Evolutionary conservation across 2,329 filamentous ascomycete species (phyloP).

Genomic region (Fusarium sp.): DNA sequence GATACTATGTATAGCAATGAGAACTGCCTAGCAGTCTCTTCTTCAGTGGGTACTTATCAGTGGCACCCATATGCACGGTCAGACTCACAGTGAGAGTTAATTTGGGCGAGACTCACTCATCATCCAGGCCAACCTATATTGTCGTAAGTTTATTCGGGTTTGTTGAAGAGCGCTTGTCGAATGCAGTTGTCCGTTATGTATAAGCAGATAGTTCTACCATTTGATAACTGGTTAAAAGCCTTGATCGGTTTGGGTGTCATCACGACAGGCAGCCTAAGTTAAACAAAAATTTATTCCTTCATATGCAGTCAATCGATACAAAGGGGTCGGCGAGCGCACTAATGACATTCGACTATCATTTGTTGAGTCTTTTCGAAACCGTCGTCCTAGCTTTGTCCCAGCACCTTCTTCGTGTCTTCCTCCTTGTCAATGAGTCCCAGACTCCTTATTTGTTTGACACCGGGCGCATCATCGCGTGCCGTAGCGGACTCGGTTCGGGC

Average conservation of each 20-base stretch:
- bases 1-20: not conserved
- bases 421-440: constrained; percentile 86
- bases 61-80: too few relatives aligned
- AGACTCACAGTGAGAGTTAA: too few relatives aligned
- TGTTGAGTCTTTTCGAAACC: constrained; percentile 9
- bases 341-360: constrained; percentile 13
- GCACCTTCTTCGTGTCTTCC: constrained; percentile 76
- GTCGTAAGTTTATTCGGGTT: not conserved
- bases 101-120: not conserved
- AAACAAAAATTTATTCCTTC: constrained; percentile 39
- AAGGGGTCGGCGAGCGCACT: not conserved
- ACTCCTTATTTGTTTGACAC: constrained; percentile 86
- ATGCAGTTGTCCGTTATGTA: not conserved
- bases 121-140: not conserved
- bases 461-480: constrained; percentile 82
- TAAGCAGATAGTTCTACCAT: not conserved
- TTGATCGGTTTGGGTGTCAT: not conserved
- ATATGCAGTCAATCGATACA: constrained; percentile 30
- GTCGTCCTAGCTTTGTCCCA: constrained; percentile 50
- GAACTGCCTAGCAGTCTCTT: too few relatives aligned
- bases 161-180: not conserved
- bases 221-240: not conserved
- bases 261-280: constrained; percentile 1
- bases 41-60: too few relatives aligned
- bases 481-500: constrained; percentile 81